A percentile compares a stretch with the other conserved stretches of the same genome.
Evolutionary conservation across 345 rosid species (phyloP).

Genomic region (Syzygium jambos): DNA sequence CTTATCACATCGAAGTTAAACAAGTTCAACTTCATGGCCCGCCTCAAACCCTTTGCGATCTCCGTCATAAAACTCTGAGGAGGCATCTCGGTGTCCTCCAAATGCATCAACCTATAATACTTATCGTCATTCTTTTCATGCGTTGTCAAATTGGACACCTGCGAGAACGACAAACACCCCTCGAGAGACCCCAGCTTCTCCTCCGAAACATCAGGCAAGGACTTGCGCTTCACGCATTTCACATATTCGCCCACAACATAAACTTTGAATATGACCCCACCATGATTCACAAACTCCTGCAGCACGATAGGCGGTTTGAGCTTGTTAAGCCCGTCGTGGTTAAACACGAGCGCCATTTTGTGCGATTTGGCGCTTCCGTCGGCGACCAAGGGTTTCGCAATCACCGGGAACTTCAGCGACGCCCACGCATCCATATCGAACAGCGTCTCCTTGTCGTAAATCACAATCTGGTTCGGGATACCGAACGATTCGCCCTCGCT

Average conservation of each 20-base stretch:
- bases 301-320: constrained; percentile 48
- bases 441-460: constrained; percentile 41
- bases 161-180: constrained; percentile 33
- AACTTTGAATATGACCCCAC: constrained; percentile 64
- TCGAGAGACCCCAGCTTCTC: constrained; percentile 31
- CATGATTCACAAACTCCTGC: constrained; percentile 65
- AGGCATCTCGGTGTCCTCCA: constrained; percentile 41
- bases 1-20: constrained; percentile 62
- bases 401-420: constrained; percentile 43
- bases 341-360: constrained; percentile 47
- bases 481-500: constrained; percentile 23
- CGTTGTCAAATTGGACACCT: constrained; percentile 42
- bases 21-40: constrained; percentile 37
- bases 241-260: constrained; percentile 51
- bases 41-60: constrained; percentile 42
- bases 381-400: constrained; percentile 58
- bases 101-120: constrained; percentile 27
- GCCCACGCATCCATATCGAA: constrained; percentile 29
- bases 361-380: constrained; percentile 63
- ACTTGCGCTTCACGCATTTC: constrained; percentile 51
- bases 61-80: constrained; percentile 32
- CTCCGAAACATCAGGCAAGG: constrained; percentile 48
- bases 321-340: constrained; percentile 40
- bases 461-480: constrained; percentile 57
- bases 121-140: constrained; percentile 22